These are phyloP conservation scores for Ceratobasidium sp. DNA, from an alignment of 1,284 basidiomycete species.

Conservation along the genomic window DNA sequence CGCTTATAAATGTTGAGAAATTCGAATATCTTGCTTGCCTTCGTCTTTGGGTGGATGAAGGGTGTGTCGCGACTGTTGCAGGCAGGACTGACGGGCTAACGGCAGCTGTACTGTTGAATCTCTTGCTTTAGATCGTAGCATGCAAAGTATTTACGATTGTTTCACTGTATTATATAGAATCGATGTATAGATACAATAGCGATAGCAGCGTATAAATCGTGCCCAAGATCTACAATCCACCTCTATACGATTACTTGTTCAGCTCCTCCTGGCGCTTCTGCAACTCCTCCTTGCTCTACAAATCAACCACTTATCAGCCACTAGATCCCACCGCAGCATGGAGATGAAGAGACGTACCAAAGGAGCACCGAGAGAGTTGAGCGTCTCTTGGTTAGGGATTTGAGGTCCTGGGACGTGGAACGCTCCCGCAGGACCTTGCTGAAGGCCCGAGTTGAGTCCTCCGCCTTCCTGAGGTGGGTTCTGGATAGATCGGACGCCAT, in stretches of 20 bases:
- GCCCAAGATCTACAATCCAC: not conserved
- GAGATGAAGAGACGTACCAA: conserved; percentile 3
- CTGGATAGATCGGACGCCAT: not conserved
- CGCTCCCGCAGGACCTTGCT: conserved; percentile 53
- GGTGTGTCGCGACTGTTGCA: not conserved
- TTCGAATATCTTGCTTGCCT: not conserved
- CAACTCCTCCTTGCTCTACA: conserved; percentile 23
- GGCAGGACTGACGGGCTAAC: not conserved
- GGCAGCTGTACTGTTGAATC: not conserved
- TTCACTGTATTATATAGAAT: not conserved
- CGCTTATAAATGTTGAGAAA: not conserved
- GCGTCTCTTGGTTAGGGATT: conserved; percentile 51
- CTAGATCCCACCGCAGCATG: not conserved
- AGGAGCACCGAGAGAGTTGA: conserved; percentile 37
- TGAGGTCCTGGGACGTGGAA: conserved; percentile 60
- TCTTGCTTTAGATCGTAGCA: too few relatives aligned
- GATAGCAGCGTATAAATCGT: not conserved
- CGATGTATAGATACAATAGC: not conserved
- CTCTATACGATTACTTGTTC: conserved; percentile 7
- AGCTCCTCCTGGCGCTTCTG: conserved; percentile 17
- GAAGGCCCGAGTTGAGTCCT: conserved; percentile 52
- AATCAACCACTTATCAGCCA: not conserved
- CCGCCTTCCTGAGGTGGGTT: conserved; percentile 56
- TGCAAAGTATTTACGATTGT: not conserved
- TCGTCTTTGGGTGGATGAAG: not conserved